A percentile compares a stretch with the other conserved stretches of the same genome.
These are phyloP conservation scores for Evernia prunastri DNA, from an alignment of 495 filamentous ascomycete genomes.

Conservation along the genomic window DNA sequence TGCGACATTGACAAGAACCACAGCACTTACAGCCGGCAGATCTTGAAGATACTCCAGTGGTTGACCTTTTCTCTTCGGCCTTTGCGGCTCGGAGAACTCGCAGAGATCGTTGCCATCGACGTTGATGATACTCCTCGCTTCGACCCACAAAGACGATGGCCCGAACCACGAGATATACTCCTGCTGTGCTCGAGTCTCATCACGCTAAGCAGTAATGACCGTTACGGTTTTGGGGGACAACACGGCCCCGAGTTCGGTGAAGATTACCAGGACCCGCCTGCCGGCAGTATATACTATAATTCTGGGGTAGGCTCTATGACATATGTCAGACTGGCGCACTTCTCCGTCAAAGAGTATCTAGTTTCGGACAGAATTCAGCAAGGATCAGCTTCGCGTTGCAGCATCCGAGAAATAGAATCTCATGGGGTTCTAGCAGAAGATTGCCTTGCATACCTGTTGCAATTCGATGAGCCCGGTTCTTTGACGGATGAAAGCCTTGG, in stretches of 20 bases:
- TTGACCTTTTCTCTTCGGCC: constrained; percentile 32
- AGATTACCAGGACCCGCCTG: no score
- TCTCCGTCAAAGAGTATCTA: constrained; percentile 39
- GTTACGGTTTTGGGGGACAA: no score
- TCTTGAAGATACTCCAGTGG: constrained; percentile 30
- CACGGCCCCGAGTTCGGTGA: no score
- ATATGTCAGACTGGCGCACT: constrained; percentile 32
- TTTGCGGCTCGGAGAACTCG: constrained; percentile 30
- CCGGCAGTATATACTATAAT: no score
- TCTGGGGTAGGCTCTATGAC: no score
- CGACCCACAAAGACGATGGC: constrained; percentile 28
- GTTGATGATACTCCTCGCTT: constrained; percentile 21
- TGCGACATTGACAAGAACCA: constrained; percentile 31
- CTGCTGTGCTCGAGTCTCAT: constrained; percentile 34
- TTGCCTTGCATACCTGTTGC: constrained; percentile 5
- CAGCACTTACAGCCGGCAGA: constrained; percentile 25
- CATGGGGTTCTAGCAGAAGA: neutral
- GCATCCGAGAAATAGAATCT: neutral
- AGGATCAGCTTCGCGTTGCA: neutral
- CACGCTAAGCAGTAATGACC: no score
- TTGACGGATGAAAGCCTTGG: neutral
- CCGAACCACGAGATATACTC: constrained; percentile 25
- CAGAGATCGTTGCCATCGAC: constrained; percentile 31
- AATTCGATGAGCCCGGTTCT: neutral
- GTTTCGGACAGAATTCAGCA: constrained; percentile 21